Conservation (phyloP, 23 red algal genomes). For the Chondrus crispus region DNA sequence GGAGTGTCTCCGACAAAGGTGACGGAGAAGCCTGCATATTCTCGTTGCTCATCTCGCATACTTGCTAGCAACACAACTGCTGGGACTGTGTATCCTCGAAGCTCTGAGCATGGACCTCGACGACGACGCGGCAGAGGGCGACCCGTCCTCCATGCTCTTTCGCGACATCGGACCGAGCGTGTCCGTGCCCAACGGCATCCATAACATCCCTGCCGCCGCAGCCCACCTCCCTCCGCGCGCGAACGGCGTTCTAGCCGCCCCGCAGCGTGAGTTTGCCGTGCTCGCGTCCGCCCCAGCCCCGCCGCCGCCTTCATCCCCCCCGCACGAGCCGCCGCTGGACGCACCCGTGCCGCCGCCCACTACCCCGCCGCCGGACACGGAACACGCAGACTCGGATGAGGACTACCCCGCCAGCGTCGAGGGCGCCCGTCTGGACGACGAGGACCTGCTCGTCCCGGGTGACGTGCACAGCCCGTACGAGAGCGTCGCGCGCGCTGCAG, state of each 20-base stretch:
- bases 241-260: background rate
- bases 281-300: background rate
- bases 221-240: background rate
- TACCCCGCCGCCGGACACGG: background rate
- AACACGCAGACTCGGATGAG: background rate
- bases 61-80: no score
- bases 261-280: background rate
- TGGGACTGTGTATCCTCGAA: no score
- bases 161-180: conserved; percentile 42
- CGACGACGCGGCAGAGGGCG: no score
- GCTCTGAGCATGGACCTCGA: no score
- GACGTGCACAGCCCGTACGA: no score
- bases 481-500: no score
- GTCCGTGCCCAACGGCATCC: conserved; percentile 17
- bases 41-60: no score
- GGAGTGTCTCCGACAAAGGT: no score
- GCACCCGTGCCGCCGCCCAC: background rate
- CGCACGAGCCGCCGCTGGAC: background rate
- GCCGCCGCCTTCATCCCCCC: background rate
- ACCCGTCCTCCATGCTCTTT: conserved; percentile 16
- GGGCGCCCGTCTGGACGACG: no score
- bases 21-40: no score
- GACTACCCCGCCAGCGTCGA: no score
- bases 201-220: background rate
- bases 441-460: no score